Conservation (phyloP, 140 eudicot genomes). For the Flaveria floridana region DNA sequence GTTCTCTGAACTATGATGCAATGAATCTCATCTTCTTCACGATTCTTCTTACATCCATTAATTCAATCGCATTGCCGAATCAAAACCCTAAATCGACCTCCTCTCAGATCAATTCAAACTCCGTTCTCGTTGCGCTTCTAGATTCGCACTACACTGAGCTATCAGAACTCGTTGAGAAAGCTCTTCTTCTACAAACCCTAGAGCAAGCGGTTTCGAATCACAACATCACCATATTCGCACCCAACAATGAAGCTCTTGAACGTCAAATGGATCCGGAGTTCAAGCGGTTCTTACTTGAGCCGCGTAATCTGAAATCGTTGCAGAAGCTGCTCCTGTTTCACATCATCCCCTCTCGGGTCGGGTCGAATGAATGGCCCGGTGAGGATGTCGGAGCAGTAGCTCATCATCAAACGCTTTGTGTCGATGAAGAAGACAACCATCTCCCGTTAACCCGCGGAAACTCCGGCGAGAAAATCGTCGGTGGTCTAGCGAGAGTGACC, state of each 20-base stretch:
- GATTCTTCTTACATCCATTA: conserved; percentile 10
- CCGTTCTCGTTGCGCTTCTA: conserved; percentile 77
- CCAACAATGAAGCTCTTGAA: conserved; percentile 73
- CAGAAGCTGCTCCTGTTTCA: conserved; percentile 66
- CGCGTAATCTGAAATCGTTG: conserved; percentile 62
- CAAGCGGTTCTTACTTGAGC: conserved; percentile 76
- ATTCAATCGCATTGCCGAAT: conserved; percentile 49
- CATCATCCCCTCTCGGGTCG: conserved; percentile 66
- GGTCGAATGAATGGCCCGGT: conserved; percentile 39
- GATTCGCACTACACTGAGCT: conserved; percentile 90
- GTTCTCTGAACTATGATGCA: conserved; percentile 67
- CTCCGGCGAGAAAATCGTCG: conserved; percentile 40
- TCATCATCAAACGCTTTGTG: conserved; percentile 48
- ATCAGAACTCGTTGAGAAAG: conserved; percentile 82
- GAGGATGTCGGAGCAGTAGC: conserved; percentile 25
- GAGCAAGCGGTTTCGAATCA: conserved; percentile 60
- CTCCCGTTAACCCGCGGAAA: conserved; percentile 37
- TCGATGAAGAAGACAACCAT: conserved; percentile 29
- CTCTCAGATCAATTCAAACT: conserved; percentile 74
- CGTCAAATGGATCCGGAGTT: conserved; percentile 77
- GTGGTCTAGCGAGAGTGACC: conserved; percentile 44
- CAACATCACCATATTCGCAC: conserved; percentile 83
- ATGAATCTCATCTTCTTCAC: conserved; percentile 12
- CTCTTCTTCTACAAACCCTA: conserved; percentile 63
- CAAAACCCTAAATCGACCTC: conserved; percentile 22